Conservation (phyloP, 1,284 basidiomycete genomes). For the Phylloboletellus chloephorus region DNA sequence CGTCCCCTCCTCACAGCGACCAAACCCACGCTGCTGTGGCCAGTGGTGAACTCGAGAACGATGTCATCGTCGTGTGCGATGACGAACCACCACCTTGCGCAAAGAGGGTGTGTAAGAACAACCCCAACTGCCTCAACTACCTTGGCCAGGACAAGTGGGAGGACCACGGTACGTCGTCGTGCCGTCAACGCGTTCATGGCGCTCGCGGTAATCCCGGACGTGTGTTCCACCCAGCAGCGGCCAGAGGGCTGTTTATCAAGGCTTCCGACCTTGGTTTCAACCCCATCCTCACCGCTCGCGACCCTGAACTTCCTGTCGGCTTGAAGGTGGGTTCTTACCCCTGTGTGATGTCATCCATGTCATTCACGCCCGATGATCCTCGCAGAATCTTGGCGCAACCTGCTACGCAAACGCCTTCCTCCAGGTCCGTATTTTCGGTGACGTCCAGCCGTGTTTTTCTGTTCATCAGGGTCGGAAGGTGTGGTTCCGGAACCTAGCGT, state of each 20-base stretch:
- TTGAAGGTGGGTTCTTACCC: constrained; percentile 50
- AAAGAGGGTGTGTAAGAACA: constrained; percentile 61
- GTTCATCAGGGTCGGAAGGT: constrained; percentile 36
- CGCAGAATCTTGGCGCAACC: constrained; percentile 85
- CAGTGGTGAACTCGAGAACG: constrained; percentile 46
- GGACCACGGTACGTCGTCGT: constrained; percentile 44
- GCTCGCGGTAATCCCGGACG: constrained; percentile 8
- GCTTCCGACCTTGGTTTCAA: constrained; percentile 47
- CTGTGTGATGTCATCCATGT: neutral
- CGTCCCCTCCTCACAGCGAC: constrained; percentile 4
- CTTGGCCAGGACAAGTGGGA: constrained; percentile 78
- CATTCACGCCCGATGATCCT: neutral
- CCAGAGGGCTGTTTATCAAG: constrained; percentile 50
- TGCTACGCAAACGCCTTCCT: constrained; percentile 91
- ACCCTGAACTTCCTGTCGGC: constrained; percentile 66
- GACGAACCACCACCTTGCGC: constrained; percentile 55
- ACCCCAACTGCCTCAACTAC: constrained; percentile 82
- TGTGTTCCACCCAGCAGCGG: constrained; percentile 40
- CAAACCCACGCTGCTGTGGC: constrained; percentile 10
- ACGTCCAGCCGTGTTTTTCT: neutral
- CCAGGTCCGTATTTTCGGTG: constrained; percentile 47
- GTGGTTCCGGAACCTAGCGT: constrained; percentile 57
- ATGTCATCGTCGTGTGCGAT: constrained; percentile 65
- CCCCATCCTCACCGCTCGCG: constrained; percentile 46
- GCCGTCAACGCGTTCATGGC: constrained; percentile 17